phyloP scores from a whole-genome alignment of 2,329 filamentous ascomycete species.

The Ilyonectria robusta region DNA sequence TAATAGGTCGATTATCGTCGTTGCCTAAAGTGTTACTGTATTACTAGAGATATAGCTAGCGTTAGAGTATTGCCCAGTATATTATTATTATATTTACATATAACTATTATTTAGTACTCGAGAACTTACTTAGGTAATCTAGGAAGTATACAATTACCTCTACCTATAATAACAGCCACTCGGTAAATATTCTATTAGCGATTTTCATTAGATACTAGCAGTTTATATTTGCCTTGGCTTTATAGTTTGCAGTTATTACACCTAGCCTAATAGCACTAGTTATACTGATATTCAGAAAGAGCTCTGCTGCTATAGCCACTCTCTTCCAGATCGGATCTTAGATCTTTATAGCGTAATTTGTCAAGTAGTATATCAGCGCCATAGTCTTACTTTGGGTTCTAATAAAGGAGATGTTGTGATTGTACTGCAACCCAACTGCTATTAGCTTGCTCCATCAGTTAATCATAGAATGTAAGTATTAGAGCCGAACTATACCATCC shows the following conservation, averaged over 20 bases:
- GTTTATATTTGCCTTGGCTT: slow-evolving; percentile 14
- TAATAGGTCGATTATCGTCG: background rate
- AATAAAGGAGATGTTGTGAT: slow-evolving; percentile 26
- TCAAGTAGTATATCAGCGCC: slow-evolving; percentile 17
- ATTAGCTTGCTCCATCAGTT: slow-evolving; percentile 12
- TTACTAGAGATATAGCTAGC: background rate
- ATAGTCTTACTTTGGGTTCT: slow-evolving; percentile 20
- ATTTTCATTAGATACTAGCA: slow-evolving; percentile 5
- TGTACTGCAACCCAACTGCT: slow-evolving; percentile 7
- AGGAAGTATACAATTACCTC: too few relatives aligned
- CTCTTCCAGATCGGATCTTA: slow-evolving; percentile 24
- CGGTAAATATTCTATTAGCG: too few relatives aligned
- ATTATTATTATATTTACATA: too few relatives aligned
- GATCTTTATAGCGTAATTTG: slow-evolving; percentile 22
- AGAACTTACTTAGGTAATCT: too few relatives aligned
- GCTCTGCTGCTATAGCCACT: slow-evolving; percentile 4
- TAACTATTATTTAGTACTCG: too few relatives aligned
- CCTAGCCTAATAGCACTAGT: background rate
- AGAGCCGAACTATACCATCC: background rate
- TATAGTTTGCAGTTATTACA: background rate
- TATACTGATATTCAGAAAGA: slow-evolving; percentile 4
- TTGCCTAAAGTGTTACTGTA: background rate
- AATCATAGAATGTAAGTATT: slow-evolving; percentile 10
- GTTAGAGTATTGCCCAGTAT: too few relatives aligned
- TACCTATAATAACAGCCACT: too few relatives aligned